phyloP scores from a whole-genome alignment of 345 rosid species.

The Anacardium occidentale region DNA sequence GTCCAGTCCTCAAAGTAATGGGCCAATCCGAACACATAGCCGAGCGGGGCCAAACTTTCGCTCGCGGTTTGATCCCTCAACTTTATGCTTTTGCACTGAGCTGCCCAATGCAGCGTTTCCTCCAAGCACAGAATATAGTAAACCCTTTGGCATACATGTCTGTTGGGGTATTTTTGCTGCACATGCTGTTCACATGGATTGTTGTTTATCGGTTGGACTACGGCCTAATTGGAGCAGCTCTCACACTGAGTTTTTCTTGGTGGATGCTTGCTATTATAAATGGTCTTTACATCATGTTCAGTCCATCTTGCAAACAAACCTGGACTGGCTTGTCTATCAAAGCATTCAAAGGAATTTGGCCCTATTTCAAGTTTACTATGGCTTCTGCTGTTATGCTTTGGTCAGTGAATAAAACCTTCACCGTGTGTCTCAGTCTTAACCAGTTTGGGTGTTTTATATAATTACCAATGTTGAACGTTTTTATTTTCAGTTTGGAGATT shows the following conservation, averaged over 20 bases:
- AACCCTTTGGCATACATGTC: constrained; percentile 88
- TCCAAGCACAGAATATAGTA: constrained; percentile 94
- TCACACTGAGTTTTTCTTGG: constrained; percentile 73
- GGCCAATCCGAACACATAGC: constrained; percentile 70
- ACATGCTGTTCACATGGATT: constrained; percentile 64
- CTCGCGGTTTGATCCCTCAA: constrained; percentile 76
- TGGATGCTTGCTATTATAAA: constrained; percentile 59
- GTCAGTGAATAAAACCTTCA: constrained; percentile 33
- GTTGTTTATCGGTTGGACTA: constrained; percentile 45
- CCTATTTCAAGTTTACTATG: constrained; percentile 81
- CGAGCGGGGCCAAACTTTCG: constrained; percentile 64
- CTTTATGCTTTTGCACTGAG: constrained; percentile 73
- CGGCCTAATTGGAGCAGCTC: constrained; percentile 80
- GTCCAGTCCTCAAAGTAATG: constrained; percentile 47
- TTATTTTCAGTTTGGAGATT: constrained; percentile 76
- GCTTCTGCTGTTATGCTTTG: constrained; percentile 93
- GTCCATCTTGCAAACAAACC: constrained; percentile 72
- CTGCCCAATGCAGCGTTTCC: constrained; percentile 88
- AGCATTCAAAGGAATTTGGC: constrained; percentile 82
- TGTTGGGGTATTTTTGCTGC: constrained; percentile 66
- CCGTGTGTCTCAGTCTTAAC: too few species aligned
- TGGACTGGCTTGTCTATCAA: constrained; percentile 73
- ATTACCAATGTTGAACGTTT: neutral
- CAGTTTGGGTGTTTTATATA: neutral
- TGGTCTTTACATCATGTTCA: constrained; percentile 54